Evolutionary conservation across 345 rosid species (phyloP).

Genomic region (Melaleuca quinquenervia): DNA sequence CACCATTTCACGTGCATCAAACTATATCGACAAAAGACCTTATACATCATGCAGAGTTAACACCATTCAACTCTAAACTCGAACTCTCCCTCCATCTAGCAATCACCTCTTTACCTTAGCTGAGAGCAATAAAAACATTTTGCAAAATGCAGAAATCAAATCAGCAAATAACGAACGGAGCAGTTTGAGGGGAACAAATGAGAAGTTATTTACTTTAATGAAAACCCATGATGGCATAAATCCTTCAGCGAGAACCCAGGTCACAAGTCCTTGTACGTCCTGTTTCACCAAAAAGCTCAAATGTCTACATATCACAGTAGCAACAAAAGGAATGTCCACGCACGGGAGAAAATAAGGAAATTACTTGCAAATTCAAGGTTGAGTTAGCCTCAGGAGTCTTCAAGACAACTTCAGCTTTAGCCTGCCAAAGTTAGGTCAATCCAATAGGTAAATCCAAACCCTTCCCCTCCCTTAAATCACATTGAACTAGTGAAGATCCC

Average conservation of each 20-base stretch:
- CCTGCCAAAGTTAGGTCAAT: conserved; percentile 30
- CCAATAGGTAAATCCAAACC: not conserved
- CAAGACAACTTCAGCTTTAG: conserved; percentile 67
- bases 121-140: not conserved
- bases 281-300: conserved; percentile 14
- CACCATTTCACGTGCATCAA: not conserved
- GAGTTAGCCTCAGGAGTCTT: conserved; percentile 43
- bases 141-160: not conserved
- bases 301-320: not conserved
- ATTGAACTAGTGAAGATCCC: not conserved
- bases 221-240: conserved; percentile 88
- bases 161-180: not conserved
- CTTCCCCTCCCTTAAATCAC: not conserved
- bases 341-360: not conserved
- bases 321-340: not conserved
- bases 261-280: conserved; percentile 94
- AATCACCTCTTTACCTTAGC: not conserved
- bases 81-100: not conserved
- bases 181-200: not conserved
- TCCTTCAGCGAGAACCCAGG: conserved; percentile 97
- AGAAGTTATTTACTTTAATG: conserved; percentile 43
- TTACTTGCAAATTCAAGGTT: conserved; percentile 65
- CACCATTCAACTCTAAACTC: not conserved
- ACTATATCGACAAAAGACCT: not conserved
- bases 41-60: not conserved